Conservation (phyloP, 306 rosid species). For the Sicyos baderoa region DNA sequence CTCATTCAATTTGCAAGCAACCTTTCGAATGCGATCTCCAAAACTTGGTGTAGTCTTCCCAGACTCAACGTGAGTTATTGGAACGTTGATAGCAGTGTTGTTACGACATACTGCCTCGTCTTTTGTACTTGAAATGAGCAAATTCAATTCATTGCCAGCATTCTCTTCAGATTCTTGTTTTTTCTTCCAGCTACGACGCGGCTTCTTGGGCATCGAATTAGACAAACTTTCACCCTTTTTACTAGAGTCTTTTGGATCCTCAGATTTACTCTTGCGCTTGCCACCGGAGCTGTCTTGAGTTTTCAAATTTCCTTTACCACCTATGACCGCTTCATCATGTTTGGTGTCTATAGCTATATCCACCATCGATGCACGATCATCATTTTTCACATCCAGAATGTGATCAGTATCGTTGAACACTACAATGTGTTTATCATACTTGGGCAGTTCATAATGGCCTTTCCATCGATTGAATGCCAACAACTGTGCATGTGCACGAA, state of each 20-base stretch:
- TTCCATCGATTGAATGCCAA: conserved; percentile 46
- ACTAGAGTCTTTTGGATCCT: conserved; percentile 9
- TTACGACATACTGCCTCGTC: too few relatives aligned
- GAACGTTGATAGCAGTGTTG: too few relatives aligned
- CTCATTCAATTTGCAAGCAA: conserved; percentile 38
- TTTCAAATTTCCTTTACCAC: conserved; percentile 20
- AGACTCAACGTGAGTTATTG: too few relatives aligned
- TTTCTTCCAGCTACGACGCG: conserved; percentile 18
- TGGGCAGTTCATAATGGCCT: conserved; percentile 54
- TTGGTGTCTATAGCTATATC: conserved; percentile 10
- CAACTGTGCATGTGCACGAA: conserved; percentile 1
- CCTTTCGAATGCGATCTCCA: conserved; percentile 46
- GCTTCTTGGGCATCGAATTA: conserved; percentile 36
- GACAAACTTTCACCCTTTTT: conserved; percentile 34
- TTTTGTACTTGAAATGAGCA: too few relatives aligned
- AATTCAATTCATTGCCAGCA: conserved; percentile 14
- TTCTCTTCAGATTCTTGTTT: conserved; percentile 23
- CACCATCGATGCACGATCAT: conserved; percentile 18
- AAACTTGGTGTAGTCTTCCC: too few relatives aligned
- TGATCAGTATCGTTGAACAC: conserved; percentile 39
- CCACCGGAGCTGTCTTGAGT: conserved; percentile 17
- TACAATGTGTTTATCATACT: conserved; percentile 32
- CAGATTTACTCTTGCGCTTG: conserved; percentile 28
- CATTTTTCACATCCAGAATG: conserved; percentile 21
- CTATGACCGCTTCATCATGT: background rate